A percentile compares a stretch with the other conserved stretches of the same genome.
phyloP scores from a whole-genome alignment of 2,329 filamentous ascomycete genomes.

The Cladorrhinum sp. region DNA sequence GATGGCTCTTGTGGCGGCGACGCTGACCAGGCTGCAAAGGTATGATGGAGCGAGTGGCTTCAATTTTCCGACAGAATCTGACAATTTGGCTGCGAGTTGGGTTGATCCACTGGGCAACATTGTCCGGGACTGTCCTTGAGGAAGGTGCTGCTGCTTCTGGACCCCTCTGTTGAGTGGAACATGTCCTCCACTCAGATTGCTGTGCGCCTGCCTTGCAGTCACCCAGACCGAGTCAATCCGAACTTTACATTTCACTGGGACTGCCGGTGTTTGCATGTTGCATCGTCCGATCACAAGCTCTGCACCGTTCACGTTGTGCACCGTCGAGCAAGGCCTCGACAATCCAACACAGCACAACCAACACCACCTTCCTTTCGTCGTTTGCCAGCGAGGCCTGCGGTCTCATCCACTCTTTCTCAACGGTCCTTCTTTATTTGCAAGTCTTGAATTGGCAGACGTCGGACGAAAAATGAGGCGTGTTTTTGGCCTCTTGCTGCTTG shows the following conservation, averaged over 20 bases:
- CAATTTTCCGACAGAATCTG: too few species aligned
- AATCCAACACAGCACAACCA: neutral
- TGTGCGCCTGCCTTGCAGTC: neutral
- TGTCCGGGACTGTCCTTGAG: neutral
- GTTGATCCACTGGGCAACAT: neutral
- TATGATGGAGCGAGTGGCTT: neutral
- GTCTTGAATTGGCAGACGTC: neutral
- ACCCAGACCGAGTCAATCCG: neutral
- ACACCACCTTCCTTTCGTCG: neutral
- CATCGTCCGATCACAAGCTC: neutral
- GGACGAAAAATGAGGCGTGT: slow-evolving; percentile 14
- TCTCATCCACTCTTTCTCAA: neutral
- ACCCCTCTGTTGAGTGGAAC: neutral
- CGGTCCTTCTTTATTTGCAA: neutral
- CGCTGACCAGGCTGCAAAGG: neutral
- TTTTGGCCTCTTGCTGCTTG: slow-evolving; percentile 13
- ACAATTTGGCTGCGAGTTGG: neutral
- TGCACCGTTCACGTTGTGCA: neutral
- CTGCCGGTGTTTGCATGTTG: too few species aligned
- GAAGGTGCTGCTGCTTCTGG: neutral
- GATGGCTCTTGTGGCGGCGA: neutral
- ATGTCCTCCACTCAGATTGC: neutral
- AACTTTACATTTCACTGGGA: neutral
- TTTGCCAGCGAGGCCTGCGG: neutral
- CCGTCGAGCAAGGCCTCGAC: neutral